Percentiles rank a stretch among this genome's conserved stretches.
Evolutionary conservation across 345 rosid genomes (phyloP).

Genomic region (Populus tremula): DNA sequence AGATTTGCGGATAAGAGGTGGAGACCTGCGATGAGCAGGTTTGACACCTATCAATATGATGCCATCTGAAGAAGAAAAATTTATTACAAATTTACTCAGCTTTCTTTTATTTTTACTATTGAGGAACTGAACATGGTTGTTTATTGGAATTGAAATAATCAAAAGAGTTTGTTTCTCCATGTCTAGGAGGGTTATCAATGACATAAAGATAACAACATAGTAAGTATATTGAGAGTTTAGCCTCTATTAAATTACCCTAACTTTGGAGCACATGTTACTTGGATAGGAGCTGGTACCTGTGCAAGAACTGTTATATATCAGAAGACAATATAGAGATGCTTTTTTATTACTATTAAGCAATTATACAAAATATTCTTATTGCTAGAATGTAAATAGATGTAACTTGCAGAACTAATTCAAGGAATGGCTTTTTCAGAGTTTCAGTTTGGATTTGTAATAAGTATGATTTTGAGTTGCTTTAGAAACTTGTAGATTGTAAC

Average conservation of each 20-base stretch:
- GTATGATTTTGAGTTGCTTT: not conserved
- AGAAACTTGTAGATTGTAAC: not conserved
- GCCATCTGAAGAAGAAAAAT: not conserved
- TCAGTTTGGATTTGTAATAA: not conserved
- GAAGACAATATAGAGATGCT: not conserved
- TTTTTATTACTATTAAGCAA: not conserved
- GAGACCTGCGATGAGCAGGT: not conserved
- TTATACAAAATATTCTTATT: not conserved
- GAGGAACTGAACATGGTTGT: not conserved
- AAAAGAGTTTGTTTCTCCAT: not conserved
- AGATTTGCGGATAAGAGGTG: not conserved
- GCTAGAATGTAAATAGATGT: not conserved
- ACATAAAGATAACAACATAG: not conserved
- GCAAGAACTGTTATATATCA: not conserved
- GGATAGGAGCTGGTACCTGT: not conserved
- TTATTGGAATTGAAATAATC: not conserved
- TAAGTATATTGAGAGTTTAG: not conserved
- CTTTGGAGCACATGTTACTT: not conserved
- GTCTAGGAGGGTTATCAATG: not conserved
- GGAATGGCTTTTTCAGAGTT: not conserved
- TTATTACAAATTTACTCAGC: not conserved
- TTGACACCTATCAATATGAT: no score
- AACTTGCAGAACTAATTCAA: not conserved
- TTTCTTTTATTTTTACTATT: no score
- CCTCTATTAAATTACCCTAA: not conserved